phyloP scores from a whole-genome alignment of 306 rosid species.

The Calophaca sinica region DNA sequence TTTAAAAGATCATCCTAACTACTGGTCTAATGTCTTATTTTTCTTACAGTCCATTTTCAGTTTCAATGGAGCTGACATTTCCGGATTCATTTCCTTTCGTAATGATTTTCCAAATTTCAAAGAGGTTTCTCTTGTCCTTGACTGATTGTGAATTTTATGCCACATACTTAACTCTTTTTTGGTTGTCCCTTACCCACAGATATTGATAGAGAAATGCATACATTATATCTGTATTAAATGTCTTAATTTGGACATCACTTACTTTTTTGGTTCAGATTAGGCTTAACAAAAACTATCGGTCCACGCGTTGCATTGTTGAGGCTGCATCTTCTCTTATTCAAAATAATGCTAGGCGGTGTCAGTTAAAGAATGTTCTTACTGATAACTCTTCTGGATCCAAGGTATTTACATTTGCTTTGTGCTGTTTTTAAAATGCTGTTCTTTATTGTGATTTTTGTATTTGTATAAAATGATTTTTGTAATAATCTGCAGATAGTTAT shows the following conservation, averaged over 20 bases:
- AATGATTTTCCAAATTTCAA: conserved; percentile 80
- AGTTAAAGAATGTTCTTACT: conserved; percentile 72
- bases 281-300: conserved; percentile 91
- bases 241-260: conserved; percentile 36
- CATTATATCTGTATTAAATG: neutral
- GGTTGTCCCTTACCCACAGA: neutral
- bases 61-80: conserved; percentile 93
- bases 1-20: conserved; percentile 13
- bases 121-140: conserved; percentile 69
- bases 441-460: conserved; percentile 35
- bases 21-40: conserved; percentile 44
- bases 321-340: conserved; percentile 90
- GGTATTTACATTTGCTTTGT: conserved; percentile 56
- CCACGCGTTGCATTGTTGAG: conserved; percentile 88
- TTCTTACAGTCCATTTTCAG: conserved; percentile 89
- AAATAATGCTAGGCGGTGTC: conserved; percentile 78
- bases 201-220: conserved; percentile 14
- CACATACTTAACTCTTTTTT: conserved; percentile 23
- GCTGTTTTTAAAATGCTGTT: conserved; percentile 25
- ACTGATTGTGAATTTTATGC: conserved; percentile 34
- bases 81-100: conserved; percentile 89
- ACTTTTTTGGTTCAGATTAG: conserved; percentile 65
- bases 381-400: conserved; percentile 88
- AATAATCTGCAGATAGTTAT: conserved; percentile 62
- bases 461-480: conserved; percentile 38